Base-by-base conservation (phyloP, 768 basidiomycete genomes). In the Tephrocybe rancida region DNA sequence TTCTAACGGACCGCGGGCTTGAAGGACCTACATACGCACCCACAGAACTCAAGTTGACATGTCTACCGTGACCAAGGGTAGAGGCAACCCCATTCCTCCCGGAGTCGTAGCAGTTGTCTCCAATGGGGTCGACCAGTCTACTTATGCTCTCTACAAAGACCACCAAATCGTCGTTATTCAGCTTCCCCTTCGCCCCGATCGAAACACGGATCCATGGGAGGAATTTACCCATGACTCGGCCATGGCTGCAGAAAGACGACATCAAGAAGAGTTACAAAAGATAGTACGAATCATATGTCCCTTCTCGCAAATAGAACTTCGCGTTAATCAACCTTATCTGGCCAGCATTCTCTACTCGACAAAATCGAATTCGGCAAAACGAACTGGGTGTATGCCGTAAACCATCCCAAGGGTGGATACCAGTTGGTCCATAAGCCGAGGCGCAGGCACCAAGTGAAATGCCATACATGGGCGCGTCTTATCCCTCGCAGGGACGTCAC, bases 401-500 rank as follows among this genome's bases (percentile, higher is more conserved):
- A 51, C n/a, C 53, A 54, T 32, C 35, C 54, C 0, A 59, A 66
- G 21, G 67, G 68, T n/a, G 67, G 65, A 7, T 71, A 68, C 48
- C 61, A 64, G 3, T 57, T 78, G 13, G 50, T 61, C 5, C 70
- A 73, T 50, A 65, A 61, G 25, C 46, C 67, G 32, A 63, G 59
- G 39, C 54, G 35, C 10, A 54, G 70, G 11, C 53, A 30, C 14
- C 57, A 43, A 29, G 58, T 76, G 22, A 61, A 67, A 13, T 72
- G 67, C 44, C 67, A 67, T 16, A 63, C 64, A 19, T 77, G 73
- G 72, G 70, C 69, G 1, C 68, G 66, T 27, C 55, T 66, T 3
- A 70, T 78, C 18, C 63, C 68, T 18, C 73, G 73, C 44, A 62
- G 60, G 9, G 76, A 78, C 19, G 61, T 79, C 11, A 51, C 63